Evolutionary conservation across 1,139 yeast species (phyloP).

Genomic region (Yamadazyma dushanensis): DNA sequence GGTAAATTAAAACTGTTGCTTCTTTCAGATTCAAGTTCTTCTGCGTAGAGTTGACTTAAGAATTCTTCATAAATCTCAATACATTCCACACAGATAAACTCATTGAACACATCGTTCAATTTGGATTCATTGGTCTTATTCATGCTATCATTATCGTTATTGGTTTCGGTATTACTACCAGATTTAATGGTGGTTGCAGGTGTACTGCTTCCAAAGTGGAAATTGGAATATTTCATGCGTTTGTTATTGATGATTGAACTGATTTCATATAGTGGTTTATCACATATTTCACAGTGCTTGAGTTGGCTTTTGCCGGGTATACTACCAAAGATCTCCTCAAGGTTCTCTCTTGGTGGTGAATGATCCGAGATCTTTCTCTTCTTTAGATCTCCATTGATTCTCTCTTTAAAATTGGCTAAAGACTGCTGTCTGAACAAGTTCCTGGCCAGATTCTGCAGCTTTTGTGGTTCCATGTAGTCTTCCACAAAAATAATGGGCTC

Average conservation of each 20-base stretch:
- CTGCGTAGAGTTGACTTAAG: constrained; percentile 31
- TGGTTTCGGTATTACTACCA: not conserved
- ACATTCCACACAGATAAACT: constrained; percentile 67
- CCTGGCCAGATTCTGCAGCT: constrained; percentile 2
- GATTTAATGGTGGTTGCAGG: not conserved
- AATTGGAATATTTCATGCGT: constrained; percentile 15
- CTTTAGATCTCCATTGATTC: constrained; percentile 13
- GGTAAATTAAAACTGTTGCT: not conserved
- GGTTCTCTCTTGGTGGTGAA: constrained; percentile 23
- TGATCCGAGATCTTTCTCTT: constrained; percentile 14
- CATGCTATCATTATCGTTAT: constrained; percentile 1
- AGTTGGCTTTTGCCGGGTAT: constrained; percentile 38
- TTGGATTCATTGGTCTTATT: constrained; percentile 3
- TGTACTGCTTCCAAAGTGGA: constrained; percentile 4
- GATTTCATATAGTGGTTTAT: constrained; percentile 63
- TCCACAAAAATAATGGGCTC: constrained; percentile 55
- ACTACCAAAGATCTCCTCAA: constrained; percentile 43
- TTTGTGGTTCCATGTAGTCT: constrained; percentile 38
- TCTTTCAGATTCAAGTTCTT: constrained; percentile 6
- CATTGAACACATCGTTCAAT: constrained; percentile 30
- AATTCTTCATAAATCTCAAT: constrained; percentile 57
- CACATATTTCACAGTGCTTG: constrained; percentile 65
- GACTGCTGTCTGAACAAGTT: constrained; percentile 27
- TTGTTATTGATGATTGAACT: constrained; percentile 44
- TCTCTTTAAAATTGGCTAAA: constrained; percentile 40